Evolutionary conservation across 495 filamentous ascomycete species (phyloP), one percentile per base, ranked within the genome.

Genomic region (Friedmanniomyces endolithicus): DNA sequence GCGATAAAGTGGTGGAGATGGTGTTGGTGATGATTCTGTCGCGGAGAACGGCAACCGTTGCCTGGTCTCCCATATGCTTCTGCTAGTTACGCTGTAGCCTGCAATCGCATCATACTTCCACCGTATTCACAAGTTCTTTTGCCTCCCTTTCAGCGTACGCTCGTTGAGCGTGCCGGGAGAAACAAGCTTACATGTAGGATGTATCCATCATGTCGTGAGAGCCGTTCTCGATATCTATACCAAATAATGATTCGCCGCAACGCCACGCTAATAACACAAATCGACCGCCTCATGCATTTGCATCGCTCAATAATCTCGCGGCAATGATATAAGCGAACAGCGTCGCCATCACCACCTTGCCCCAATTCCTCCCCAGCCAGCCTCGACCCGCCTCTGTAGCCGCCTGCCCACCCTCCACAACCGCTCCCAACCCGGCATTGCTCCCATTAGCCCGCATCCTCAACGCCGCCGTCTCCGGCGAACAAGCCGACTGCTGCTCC

Each of bases 261-360:
- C 54, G 45, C 54, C 54, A 14, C 47, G 54, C 54, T 56, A 56
- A 24, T 11, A 20, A 33, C n/a, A 25, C 24, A 14, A 8, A 8
- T 2, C 23, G 2, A 31, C 29, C 33, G 6, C 22, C 34, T 58
- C 50, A 50, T 6, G 50, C n/a, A 31, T 37, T 31, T n/a, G 76
- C 72, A 54, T 81, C 78, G 19, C 73, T 85, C 6, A 94, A 68
- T 25, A 90, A 64, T 64, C 90, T 74, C 19, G 85, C 82, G 29
- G 94, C 71, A 46, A 95, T 67, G 12, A 88, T 87, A 68, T 90
- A 95, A 6, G 81, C 71, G 60, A 94, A 84, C 34, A 94, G 66
- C 11, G 84, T 64, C 0, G 70, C 80, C 16, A 83, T 75, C 3
- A 76, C 77, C 34, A 95, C 72, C 61, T 83, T 71, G 48, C 90